Evolutionary conservation across 768 basidiomycete species (phyloP).

Genomic region (Amanita muscaria): DNA sequence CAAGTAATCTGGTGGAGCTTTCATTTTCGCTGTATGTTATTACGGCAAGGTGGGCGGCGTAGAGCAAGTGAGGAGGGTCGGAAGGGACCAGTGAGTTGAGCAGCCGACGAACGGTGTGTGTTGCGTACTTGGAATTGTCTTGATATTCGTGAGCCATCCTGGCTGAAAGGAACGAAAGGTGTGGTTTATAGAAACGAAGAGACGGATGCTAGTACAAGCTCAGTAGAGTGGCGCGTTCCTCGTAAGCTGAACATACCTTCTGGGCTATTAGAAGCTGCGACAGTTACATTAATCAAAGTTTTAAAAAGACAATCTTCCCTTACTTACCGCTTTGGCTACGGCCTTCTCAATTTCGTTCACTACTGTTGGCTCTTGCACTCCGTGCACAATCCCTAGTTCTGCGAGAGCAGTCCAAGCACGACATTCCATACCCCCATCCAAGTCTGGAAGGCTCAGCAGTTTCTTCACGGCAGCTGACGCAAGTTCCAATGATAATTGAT

Average conservation of each 20-base stretch:
- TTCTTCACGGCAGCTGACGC: slow-evolving; percentile 48
- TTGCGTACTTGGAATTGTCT: slow-evolving; percentile 49
- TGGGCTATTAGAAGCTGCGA: slow-evolving; percentile 44
- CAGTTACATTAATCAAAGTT: slow-evolving; percentile 2
- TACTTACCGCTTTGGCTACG: slow-evolving; percentile 59
- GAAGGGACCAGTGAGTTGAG: slow-evolving; percentile 30
- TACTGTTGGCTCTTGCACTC: slow-evolving; percentile 40
- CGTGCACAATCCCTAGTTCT: slow-evolving; percentile 56
- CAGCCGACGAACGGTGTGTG: slow-evolving; percentile 48
- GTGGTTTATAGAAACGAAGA: slow-evolving; percentile 49
- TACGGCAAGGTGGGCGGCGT: slow-evolving; percentile 46
- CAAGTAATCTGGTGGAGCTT: slow-evolving; percentile 18
- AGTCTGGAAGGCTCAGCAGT: slow-evolving; percentile 40
- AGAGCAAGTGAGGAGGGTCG: slow-evolving; percentile 45
- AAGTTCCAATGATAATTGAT: slow-evolving; percentile 45
- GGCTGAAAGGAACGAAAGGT: slow-evolving; percentile 53
- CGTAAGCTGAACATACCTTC: slow-evolving; percentile 34
- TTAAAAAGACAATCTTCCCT: neutral
- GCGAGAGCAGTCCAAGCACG: slow-evolving; percentile 63
- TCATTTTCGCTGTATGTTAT: slow-evolving; percentile 26
- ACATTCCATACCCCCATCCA: slow-evolving; percentile 57
- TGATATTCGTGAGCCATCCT: slow-evolving; percentile 41
- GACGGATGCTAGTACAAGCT: slow-evolving; percentile 46
- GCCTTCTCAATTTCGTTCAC: slow-evolving; percentile 60
- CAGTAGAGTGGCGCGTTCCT: slow-evolving; percentile 1